Evolutionary conservation across 2,329 filamentous ascomycete species (phyloP), one percentile per base, ranked within the genome.

Genomic region (Atkinsonella texensis): DNA sequence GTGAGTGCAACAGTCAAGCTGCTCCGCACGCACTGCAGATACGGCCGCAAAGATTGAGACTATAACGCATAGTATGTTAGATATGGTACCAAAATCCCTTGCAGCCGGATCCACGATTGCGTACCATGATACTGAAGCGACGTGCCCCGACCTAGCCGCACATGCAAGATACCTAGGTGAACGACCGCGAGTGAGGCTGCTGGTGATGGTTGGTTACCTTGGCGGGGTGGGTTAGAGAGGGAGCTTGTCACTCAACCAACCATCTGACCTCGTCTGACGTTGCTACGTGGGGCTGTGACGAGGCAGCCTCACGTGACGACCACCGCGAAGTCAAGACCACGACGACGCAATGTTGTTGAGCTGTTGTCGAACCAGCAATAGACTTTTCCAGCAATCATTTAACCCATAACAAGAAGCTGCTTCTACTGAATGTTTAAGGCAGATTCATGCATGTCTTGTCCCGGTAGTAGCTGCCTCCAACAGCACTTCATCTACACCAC

Each of bases 1-100:
- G 89, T 91, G 60, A 98, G 84, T 58, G 93, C 91, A 58, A 91
- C 89, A 41, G 90, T 97, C 65, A 98, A 79, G 64, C 88, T 95
- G 66, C 87, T 90, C 63, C 93, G 88, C 63, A 97, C 93, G 70
- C 88, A 94, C 76, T 95, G 89, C 60, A 96, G 86, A 73, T 97
- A 96, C 52, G 91, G 91, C 57, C 91, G 87, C 65, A 97, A 80
- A 59, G 90, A 95, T 89, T 96, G 91, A 67, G 90, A 96, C 93
- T 85, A 58, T 35, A 46, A 18, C 32, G n/a, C 15, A n/a, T 6
- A 13, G 41, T 18, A 38, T 28, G 9, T 50, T 44, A 44, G 40
- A 44, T 20, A 18, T 18, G 17, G 28, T 32, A 31, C 23, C 13
- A 9, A 31, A 3, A 5, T 23, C 5, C 4, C 33, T 18, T 33